Percentiles rank a stretch among this genome's conserved stretches.
These are phyloP conservation scores for Nothophoma quercina DNA, from an alignment of 2,329 filamentous ascomycete genomes.

Conservation along the genomic window DNA sequence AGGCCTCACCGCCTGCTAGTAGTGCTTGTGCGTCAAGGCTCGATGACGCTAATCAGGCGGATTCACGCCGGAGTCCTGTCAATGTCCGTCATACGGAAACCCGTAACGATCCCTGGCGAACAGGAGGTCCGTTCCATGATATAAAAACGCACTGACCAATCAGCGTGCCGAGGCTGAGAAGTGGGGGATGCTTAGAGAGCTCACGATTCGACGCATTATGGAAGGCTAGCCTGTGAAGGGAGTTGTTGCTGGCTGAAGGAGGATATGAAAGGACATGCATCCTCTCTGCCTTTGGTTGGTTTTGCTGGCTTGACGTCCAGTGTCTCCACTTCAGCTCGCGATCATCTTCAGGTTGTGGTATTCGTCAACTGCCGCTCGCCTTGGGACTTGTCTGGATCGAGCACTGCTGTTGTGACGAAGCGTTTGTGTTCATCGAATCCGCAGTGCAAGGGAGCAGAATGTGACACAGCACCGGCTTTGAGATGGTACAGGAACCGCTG, in stretches of 20 bases:
- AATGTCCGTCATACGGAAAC: conserved; percentile 14
- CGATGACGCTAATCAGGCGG: conserved; percentile 4
- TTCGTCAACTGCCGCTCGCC: background rate
- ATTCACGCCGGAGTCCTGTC: conserved; percentile 13
- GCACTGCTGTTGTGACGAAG: conserved; percentile 4
- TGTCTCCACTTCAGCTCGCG: background rate
- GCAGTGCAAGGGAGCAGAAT: conserved; percentile 11
- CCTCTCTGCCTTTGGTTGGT: background rate
- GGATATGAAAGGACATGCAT: background rate
- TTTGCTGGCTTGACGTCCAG: background rate
- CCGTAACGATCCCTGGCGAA: conserved; percentile 14
- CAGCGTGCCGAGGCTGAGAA: background rate
- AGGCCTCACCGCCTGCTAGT: conserved; percentile 17
- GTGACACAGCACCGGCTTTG: conserved; percentile 8
- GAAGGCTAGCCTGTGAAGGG: background rate
- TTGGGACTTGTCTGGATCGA: conserved; percentile 1
- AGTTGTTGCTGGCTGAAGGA: background rate
- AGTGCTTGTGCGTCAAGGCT: conserved; percentile 10
- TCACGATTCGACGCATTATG: background rate
- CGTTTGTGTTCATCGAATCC: conserved; percentile 13
- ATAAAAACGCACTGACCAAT: no score
- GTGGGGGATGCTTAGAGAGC: background rate
- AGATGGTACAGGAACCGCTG: conserved; percentile 14
- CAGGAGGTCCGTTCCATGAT: no score
- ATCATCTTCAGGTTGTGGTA: background rate